Conservation (phyloP, 1,284 basidiomycete species). For the Cutaneotrichosporon daszewskae region DNA sequence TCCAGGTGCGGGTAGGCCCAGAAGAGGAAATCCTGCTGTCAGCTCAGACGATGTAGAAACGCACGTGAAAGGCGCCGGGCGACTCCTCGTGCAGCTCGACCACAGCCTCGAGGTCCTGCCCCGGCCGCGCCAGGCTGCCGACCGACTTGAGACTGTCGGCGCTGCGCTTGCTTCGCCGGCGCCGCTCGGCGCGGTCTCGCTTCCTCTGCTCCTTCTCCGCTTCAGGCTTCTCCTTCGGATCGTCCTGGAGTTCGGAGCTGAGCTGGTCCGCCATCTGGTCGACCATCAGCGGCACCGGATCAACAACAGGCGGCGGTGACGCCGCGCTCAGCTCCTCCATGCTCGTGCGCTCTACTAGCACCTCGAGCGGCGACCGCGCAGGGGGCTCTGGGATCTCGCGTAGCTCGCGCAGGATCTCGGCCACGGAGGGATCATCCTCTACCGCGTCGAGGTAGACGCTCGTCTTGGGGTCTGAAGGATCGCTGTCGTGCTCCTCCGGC, state of each 20-base stretch:
- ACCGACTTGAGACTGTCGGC: too few species aligned
- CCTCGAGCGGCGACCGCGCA: constrained; percentile 1
- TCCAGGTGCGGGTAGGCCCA: constrained; percentile 55
- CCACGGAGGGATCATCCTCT: constrained; percentile 21
- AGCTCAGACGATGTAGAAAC: neutral
- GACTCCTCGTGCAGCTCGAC: constrained; percentile 40
- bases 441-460: constrained; percentile 36
- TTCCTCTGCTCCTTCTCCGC: too few species aligned
- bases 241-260: too few species aligned
- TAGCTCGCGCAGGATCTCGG: constrained; percentile 32
- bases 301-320: too few species aligned
- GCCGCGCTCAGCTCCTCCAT: too few species aligned
- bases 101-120: constrained; percentile 24
- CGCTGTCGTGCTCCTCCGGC: neutral
- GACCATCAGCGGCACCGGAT: too few species aligned
- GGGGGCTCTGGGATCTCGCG: constrained; percentile 27
- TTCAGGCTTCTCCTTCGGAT: too few species aligned
- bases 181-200: too few species aligned
- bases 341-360: too few species aligned
- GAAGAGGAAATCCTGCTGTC: constrained; percentile 37
- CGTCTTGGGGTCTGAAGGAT: neutral
- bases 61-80: constrained; percentile 35
- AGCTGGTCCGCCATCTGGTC: too few species aligned
- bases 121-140: too few species aligned
- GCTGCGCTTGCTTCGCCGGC: too few species aligned